A percentile compares a stretch with the other conserved stretches of the same genome.
These are phyloP conservation scores for Dujonia santamariae DNA, from an alignment of 1,139 yeast genomes.

Conservation along the genomic window DNA sequence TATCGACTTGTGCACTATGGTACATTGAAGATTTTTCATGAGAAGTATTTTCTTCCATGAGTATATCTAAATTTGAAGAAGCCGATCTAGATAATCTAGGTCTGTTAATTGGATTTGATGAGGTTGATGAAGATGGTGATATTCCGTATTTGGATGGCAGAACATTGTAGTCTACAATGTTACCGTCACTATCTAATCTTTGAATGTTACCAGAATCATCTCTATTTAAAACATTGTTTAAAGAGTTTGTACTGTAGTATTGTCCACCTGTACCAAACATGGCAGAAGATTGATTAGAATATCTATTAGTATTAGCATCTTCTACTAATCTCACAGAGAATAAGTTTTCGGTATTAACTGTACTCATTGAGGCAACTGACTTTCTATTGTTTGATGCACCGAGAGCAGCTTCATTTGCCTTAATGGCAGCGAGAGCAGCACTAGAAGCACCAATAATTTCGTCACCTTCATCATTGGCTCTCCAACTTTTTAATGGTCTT, in stretches of 20 bases:
- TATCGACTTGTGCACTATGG: constrained; percentile 9
- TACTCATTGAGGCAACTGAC: constrained; percentile 71
- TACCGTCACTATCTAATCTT: constrained; percentile 54
- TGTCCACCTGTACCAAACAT: constrained; percentile 12
- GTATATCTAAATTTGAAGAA: constrained; percentile 27
- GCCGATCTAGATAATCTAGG: constrained; percentile 21
- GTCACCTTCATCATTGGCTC: constrained; percentile 38
- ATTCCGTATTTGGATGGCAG: constrained; percentile 10
- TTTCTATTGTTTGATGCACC: constrained; percentile 22
- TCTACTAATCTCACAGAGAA: constrained; percentile 77
- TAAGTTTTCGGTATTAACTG: constrained; percentile 83
- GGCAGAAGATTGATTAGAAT: constrained; percentile 30
- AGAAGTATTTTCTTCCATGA: constrained; percentile 30
- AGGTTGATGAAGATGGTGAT: background rate
- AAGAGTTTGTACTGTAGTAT: constrained; percentile 28
- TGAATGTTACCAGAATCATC: constrained; percentile 45
- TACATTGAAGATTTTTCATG: constrained; percentile 12
- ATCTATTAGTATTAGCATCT: constrained; percentile 46
- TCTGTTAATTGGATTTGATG: constrained; percentile 8
- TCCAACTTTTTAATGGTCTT: constrained; percentile 69
- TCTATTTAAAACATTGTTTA: constrained; percentile 26
- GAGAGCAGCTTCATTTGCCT: background rate
- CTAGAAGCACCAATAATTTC: constrained; percentile 12
- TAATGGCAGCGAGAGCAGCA: constrained; percentile 48
- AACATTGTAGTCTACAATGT: constrained; percentile 31